Evolutionary conservation across 2,329 filamentous ascomycete species (phyloP).

Genomic region (Fusarium sp.): DNA sequence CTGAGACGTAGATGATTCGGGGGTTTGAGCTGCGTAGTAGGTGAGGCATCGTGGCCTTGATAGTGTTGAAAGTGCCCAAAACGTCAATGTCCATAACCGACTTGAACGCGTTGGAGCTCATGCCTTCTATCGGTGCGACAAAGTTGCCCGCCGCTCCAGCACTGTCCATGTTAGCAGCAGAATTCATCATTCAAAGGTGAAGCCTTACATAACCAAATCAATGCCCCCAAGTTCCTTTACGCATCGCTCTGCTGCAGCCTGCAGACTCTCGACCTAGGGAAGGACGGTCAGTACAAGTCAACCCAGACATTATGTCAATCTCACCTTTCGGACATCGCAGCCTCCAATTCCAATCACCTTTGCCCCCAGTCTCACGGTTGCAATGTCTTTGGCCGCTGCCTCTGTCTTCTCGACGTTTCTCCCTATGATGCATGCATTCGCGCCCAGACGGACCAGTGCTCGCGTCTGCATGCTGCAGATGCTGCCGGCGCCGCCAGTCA

Average conservation of each 20-base stretch:
- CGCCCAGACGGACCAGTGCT: constrained; percentile 90
- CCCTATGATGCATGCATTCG: constrained; percentile 93
- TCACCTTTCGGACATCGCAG: constrained; percentile 79
- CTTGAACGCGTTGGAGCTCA: constrained; percentile 92
- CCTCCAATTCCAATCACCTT: constrained; percentile 89
- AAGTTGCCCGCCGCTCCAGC: constrained; percentile 98
- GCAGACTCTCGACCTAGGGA: constrained; percentile 46
- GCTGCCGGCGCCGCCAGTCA: constrained; percentile 91
- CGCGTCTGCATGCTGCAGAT: constrained; percentile 96
- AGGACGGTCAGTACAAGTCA: not conserved
- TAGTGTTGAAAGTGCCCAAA: constrained; percentile 91
- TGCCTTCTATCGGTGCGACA: constrained; percentile 82
- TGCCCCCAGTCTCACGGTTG: constrained; percentile 79
- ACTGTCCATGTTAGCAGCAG: constrained; percentile 56
- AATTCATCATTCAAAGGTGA: constrained; percentile 4
- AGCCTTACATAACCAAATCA: constrained; percentile 86
- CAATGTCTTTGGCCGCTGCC: constrained; percentile 82
- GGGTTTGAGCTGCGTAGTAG: constrained; percentile 81
- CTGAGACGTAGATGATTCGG: constrained; percentile 89
- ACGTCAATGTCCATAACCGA: constrained; percentile 97
- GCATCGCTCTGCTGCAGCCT: constrained; percentile 82
- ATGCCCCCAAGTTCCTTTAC: constrained; percentile 86
- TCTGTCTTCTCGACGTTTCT: constrained; percentile 92
- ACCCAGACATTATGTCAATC: not conserved
- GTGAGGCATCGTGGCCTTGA: constrained; percentile 90